Percentiles rank a stretch among this genome's conserved stretches.
phyloP scores from a whole-genome alignment of 208 protist genomes.

The Crithidia brevicula region DNA sequence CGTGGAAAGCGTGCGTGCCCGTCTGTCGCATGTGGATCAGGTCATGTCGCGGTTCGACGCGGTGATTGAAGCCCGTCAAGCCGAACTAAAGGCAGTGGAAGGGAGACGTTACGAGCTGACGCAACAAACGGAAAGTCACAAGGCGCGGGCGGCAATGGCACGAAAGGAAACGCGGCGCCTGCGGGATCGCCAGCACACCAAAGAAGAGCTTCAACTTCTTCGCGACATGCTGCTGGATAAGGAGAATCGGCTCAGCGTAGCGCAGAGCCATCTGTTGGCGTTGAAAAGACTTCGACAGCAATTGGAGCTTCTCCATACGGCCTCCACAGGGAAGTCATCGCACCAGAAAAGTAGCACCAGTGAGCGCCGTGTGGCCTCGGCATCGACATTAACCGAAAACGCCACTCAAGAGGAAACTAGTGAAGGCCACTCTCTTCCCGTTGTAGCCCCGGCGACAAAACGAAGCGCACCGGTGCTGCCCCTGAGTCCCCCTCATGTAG shows the following conservation, averaged over 20 bases:
- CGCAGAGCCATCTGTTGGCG: conserved; percentile 35
- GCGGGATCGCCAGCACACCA: conserved; percentile 41
- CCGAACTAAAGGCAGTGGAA: conserved; percentile 13
- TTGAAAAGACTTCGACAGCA: conserved; percentile 44
- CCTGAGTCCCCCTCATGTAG: too few relatives aligned
- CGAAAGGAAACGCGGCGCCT: conserved; percentile 26
- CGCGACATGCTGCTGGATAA: conserved; percentile 62
- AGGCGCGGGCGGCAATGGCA: conserved; percentile 10
- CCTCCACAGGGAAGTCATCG: conserved; percentile 10
- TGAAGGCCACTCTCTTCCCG: too few relatives aligned
- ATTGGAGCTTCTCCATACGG: conserved; percentile 35
- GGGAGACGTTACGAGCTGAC: conserved; percentile 19
- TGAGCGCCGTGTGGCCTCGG: neutral
- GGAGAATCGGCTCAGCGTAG: conserved; percentile 40
- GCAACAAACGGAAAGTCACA: conserved; percentile 33
- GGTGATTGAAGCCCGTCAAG: conserved; percentile 26
- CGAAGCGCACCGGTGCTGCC: too few relatives aligned
- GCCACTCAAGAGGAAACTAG: neutral
- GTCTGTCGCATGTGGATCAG: conserved; percentile 16
- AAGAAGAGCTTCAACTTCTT: conserved; percentile 66
- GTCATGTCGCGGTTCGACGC: conserved; percentile 18
- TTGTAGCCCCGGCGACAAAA: too few relatives aligned
- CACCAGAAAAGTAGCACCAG: neutral
- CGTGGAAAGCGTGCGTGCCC: conserved; percentile 5
- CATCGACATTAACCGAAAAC: neutral